A percentile compares a stretch with the other conserved stretches of the same genome.
Conservation (phyloP, 1,139 yeast genomes). For the Candida anutae region DNA sequence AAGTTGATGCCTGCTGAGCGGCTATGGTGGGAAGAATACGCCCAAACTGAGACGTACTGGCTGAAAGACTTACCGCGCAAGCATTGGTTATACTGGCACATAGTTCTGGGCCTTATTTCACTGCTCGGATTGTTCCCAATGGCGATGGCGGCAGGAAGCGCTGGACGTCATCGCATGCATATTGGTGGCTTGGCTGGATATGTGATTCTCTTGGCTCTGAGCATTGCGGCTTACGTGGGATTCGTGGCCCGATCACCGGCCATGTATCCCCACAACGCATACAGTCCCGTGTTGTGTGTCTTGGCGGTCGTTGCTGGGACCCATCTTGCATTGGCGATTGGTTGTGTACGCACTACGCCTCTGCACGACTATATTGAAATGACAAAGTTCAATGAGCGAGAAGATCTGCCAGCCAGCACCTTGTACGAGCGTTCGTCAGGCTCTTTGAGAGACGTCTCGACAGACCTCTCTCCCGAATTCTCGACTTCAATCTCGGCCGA, state of each 20-base stretch:
- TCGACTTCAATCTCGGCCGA: no score
- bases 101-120: constrained; percentile 35
- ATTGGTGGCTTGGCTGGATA: constrained; percentile 51
- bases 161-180: constrained; percentile 45
- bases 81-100: constrained; percentile 52
- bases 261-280: constrained; percentile 72
- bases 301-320: constrained; percentile 43
- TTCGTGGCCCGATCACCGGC: constrained; percentile 57
- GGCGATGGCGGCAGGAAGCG: constrained; percentile 55
- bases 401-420: no score
- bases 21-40: constrained; percentile 70
- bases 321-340: constrained; percentile 49
- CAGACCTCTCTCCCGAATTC: no score
- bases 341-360: constrained; percentile 1
- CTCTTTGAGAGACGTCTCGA: no score
- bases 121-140: constrained; percentile 63
- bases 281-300: constrained; percentile 57
- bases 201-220: constrained; percentile 34
- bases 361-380: no score
- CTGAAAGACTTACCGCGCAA: constrained; percentile 45
- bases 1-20: constrained; percentile 64
- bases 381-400: no score
- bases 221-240: constrained; percentile 51
- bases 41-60: constrained; percentile 66
- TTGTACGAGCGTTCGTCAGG: no score